These are phyloP conservation scores for Phytophthora ohioensis DNA, from an alignment of 352 stramenopile genomes.

Conservation along the genomic window DNA sequence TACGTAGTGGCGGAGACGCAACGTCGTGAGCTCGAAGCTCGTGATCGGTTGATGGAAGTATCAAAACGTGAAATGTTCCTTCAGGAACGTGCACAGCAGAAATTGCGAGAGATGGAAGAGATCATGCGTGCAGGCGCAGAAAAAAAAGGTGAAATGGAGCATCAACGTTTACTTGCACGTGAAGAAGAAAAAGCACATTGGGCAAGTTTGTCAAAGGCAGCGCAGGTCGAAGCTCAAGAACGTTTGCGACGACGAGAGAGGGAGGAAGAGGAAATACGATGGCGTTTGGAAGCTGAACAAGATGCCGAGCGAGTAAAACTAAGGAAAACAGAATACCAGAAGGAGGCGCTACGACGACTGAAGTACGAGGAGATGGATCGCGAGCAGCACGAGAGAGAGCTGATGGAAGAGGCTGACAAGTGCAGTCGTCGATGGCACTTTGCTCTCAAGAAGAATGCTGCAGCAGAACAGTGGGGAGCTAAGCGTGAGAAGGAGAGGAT, in stretches of 20 bases:
- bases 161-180: constrained; percentile 29
- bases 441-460: constrained; percentile 45
- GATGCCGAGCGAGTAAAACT: constrained; percentile 10
- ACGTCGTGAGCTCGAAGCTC: constrained; percentile 41
- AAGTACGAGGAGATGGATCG: constrained; percentile 53
- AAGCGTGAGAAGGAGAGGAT: constrained; percentile 61
- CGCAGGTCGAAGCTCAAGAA: constrained; percentile 27
- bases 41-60: constrained; percentile 46
- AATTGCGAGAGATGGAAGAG: constrained; percentile 41
- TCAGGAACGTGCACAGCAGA: constrained; percentile 36
- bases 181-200: constrained; percentile 37
- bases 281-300: constrained; percentile 26
- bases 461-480: constrained; percentile 47
- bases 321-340: constrained; percentile 1
- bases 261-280: constrained; percentile 31
- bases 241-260: constrained; percentile 29
- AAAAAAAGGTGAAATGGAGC: constrained; percentile 45
- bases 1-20: constrained; percentile 59
- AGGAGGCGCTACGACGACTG: constrained; percentile 35
- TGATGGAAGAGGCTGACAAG: constrained; percentile 57
- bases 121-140: constrained; percentile 20
- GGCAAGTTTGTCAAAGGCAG: constrained; percentile 28
- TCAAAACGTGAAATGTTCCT: constrained; percentile 47
- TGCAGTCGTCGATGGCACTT: constrained; percentile 47
- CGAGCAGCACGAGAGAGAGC: constrained; percentile 41